A percentile compares a stretch with the other conserved stretches of the same genome.
phyloP scores from a whole-genome alignment of 1,284 basidiomycete species.

The Marasmius oreades region DNA sequence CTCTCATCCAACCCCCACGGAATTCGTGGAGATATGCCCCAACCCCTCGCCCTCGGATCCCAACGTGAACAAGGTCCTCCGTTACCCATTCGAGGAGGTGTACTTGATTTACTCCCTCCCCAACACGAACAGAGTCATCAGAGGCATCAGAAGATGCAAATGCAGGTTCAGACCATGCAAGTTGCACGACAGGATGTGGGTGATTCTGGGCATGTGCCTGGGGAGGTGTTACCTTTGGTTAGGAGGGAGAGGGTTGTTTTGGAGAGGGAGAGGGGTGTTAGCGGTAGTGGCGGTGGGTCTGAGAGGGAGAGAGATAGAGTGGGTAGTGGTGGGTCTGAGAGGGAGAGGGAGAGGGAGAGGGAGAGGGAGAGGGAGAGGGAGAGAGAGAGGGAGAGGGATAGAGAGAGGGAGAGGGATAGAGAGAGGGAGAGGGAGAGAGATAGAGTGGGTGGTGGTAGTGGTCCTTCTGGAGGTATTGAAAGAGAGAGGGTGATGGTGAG shows the following conservation, averaged over 20 bases:
- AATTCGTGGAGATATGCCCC: background rate
- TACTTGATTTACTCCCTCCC: background rate
- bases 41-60: background rate
- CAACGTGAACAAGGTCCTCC: background rate
- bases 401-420: background rate
- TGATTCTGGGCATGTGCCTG: background rate
- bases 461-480: background rate
- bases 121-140: conserved; percentile 3
- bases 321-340: background rate
- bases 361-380: background rate
- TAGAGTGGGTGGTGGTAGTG: too few relatives aligned
- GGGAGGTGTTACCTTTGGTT: background rate
- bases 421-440: conserved; percentile 6
- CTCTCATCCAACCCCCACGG: background rate
- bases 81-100: background rate
- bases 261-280: background rate
- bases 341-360: conserved; percentile 4
- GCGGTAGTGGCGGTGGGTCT: background rate
- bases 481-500: conserved; percentile 1
- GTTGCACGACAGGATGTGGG: background rate
- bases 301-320: conserved; percentile 9
- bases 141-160: conserved; percentile 2
- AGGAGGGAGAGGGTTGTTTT: background rate
- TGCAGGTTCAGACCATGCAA: conserved; percentile 4
- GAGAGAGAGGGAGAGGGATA: too few relatives aligned